Evolutionary conservation across 106 monocot species (phyloP).

Genomic region (Acorus gramineus): DNA sequence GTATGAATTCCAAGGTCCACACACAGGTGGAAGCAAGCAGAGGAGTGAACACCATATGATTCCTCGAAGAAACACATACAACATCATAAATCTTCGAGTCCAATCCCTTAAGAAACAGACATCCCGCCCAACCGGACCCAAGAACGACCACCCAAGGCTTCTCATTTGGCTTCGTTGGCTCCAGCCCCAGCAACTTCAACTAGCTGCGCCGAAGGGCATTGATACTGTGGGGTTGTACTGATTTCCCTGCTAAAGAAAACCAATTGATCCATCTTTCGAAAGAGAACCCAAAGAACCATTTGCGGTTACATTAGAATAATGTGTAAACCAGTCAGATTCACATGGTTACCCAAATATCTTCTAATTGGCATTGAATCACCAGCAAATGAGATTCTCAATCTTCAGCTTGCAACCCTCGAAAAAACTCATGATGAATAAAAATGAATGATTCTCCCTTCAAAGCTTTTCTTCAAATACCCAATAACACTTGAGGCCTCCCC

Average conservation of each 20-base stretch:
- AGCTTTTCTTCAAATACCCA: too few relatives aligned
- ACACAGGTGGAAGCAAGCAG: constrained; percentile 65
- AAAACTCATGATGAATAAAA: too few relatives aligned
- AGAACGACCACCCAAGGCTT: constrained; percentile 61
- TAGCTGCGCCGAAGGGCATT: constrained; percentile 8
- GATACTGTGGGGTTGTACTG: constrained; percentile 10
- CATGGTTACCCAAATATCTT: too few relatives aligned
- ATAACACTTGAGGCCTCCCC: too few relatives aligned
- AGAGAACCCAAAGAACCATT: too few relatives aligned
- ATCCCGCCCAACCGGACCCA: constrained; percentile 64
- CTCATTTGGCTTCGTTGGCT: constrained; percentile 33
- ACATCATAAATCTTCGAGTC: constrained; percentile 45
- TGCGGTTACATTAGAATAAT: too few relatives aligned
- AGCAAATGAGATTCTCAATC: too few relatives aligned
- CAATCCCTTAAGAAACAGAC: constrained; percentile 48
- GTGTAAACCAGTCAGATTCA: too few relatives aligned
- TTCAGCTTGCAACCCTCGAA: too few relatives aligned
- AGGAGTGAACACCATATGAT: constrained; percentile 79
- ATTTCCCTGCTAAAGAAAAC: constrained; percentile 8
- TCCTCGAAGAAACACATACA: constrained; percentile 60
- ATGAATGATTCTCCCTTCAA: too few relatives aligned
- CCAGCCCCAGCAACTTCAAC: constrained; percentile 21
- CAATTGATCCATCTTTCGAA: too few relatives aligned
- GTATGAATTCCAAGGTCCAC: constrained; percentile 52
- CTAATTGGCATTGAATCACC: too few relatives aligned